These are phyloP conservation scores for Parafenestella ontariensis DNA, from an alignment of 2,329 filamentous ascomycete species.

Conservation along the genomic window DNA sequence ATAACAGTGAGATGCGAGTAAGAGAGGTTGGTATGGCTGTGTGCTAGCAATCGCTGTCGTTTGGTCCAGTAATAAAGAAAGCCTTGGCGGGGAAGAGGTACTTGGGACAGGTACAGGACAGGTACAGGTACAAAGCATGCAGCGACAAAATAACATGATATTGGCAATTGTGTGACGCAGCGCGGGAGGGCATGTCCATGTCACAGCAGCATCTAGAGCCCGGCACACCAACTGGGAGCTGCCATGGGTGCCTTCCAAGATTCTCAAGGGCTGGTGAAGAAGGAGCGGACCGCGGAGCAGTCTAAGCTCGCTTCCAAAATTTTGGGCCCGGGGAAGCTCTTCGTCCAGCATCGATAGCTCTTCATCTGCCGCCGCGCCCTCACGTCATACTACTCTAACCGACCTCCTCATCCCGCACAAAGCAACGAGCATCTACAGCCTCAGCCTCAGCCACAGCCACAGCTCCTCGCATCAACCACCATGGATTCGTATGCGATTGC, in stretches of 20 bases:
- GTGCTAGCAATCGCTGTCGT: constrained; percentile 13
- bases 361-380: constrained; percentile 2
- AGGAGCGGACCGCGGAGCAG: constrained; percentile 11
- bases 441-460: neutral
- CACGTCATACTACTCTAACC: constrained; percentile 17
- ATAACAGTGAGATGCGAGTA: constrained; percentile 2
- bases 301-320: constrained; percentile 30
- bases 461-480: constrained; percentile 3
- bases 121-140: constrained; percentile 1
- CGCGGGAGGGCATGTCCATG: constrained; percentile 2
- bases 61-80: constrained; percentile 29
- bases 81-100: constrained; percentile 27
- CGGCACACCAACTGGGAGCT: neutral
- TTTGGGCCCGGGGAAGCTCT: constrained; percentile 28
- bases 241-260: constrained; percentile 7
- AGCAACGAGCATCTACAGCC: neutral
- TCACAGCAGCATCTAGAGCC: neutral
- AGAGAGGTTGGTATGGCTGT: constrained; percentile 3
- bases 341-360: constrained; percentile 11
- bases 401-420: constrained; percentile 1
- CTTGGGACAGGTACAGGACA: constrained; percentile 19
- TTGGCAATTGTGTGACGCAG: constrained; percentile 18
- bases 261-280: constrained; percentile 5
- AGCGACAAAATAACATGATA: constrained; percentile 18
- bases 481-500: constrained; percentile 48